Base-by-base conservation (phyloP, 1,284 basidiomycete species). In the Trametes polyzona region DNA sequence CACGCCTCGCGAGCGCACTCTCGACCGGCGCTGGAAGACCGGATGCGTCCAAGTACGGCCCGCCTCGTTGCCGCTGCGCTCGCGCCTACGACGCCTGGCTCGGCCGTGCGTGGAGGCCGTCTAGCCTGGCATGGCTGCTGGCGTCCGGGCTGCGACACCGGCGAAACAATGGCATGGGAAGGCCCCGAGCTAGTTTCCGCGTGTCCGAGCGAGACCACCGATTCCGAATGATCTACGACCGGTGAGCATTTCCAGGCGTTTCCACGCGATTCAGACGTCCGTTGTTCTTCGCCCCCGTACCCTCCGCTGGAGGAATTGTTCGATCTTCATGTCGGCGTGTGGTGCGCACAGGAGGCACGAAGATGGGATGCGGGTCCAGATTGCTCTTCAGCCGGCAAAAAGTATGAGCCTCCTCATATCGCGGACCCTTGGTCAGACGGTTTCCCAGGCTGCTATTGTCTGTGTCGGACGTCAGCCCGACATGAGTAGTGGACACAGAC, bases 41-140 rank as follows among this genome's bases (percentile, higher is more conserved):
- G 48, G 19, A 27, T 40, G 55, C 52, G 48, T 36, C 41, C 52
- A 36, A 17, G 37, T 42, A 33, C 27, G 44, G 52, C 10, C 17
- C 17, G 4, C 48, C 23, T 17, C 3, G 54, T 23, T 0, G 43
- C 51, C 19, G 29, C 26, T 19, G 39, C 46, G 53, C 23, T 24
- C 19, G 17, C 27, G 44, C 12, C 14, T 33, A 17, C n/a, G 10
- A 27, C 12, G n/a, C 23, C 10, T 8, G 19, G 30, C 12, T 19
- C 19, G 7, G 19, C 40, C 16, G 33, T 52, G 42, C 35, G 35
- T 42, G 43, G 44, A 19, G 52, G 37, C 44, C 52, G 44, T 53
- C 19, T 24, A 29, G 11, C 12, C 26, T 4, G 17, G 24, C 17
- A 8, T 29, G 46, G 46, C n/a, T 4, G 23, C 26, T 8, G 23